Percentiles rank a stretch among this genome's conserved stretches.
phyloP scores from a whole-genome alignment of 2,329 filamentous ascomycete species.

The Orbilia blumenaviensis region DNA sequence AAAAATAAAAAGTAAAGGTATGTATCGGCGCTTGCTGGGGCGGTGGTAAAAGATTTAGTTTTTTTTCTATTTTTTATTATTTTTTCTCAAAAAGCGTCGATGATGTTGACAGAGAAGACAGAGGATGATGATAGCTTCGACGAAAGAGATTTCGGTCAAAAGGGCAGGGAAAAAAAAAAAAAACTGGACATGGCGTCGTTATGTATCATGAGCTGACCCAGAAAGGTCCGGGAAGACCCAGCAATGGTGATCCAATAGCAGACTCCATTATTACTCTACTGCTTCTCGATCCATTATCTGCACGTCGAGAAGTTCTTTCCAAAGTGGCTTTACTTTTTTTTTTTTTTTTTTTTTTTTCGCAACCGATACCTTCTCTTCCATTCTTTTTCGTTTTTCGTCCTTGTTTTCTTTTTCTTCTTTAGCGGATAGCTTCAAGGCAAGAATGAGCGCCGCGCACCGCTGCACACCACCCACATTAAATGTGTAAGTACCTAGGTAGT shows the following conservation, averaged over 20 bases:
- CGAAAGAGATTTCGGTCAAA: constrained; percentile 10
- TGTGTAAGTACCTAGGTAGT: too few relatives aligned
- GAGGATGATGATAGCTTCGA: neutral
- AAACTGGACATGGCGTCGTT: constrained; percentile 24
- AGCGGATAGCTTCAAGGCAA: constrained; percentile 11
- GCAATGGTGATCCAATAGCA: constrained; percentile 38
- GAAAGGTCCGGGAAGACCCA: neutral
- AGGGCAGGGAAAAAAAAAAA: constrained; percentile 10
- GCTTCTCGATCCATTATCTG: constrained; percentile 11
- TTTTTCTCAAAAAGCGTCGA: neutral
- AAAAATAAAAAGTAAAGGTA: too few relatives aligned
- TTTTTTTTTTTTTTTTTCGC: neutral
- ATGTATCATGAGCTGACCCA: constrained; percentile 29
- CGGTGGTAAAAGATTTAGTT: constrained; percentile 8
- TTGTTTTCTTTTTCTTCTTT: constrained; percentile 1
- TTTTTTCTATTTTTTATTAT: neutral
- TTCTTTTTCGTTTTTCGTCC: constrained; percentile 13
- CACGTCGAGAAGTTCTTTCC: constrained; percentile 3
- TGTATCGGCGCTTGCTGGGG: constrained; percentile 32
- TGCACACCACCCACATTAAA: neutral
- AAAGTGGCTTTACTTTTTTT: constrained; percentile 9
- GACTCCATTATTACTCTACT: constrained; percentile 48
- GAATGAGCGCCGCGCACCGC: neutral
- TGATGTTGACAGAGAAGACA: neutral
- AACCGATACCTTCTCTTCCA: constrained; percentile 1